Evolutionary conservation across 2,329 filamentous ascomycete species (phyloP).

Genomic region (Chaetomiaceae sp.): DNA sequence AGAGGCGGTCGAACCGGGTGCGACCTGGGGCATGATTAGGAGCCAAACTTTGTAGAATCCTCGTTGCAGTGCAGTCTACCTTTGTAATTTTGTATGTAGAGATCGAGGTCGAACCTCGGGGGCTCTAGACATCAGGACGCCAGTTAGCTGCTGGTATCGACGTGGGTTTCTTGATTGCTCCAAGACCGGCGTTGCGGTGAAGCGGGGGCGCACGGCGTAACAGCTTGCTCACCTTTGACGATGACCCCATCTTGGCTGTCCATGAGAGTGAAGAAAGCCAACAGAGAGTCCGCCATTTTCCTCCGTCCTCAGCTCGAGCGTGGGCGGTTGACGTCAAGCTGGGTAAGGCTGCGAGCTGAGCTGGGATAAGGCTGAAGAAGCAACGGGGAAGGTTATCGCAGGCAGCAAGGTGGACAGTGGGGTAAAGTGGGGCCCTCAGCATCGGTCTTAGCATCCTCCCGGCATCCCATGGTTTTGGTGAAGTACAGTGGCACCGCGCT

Average conservation of each 20-base stretch:
- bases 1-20: conserved; percentile 73
- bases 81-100: conserved; percentile 83
- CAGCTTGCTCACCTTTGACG: conserved; percentile 38
- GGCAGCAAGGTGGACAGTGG: conserved; percentile 9
- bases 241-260: conserved; percentile 40
- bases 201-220: background rate
- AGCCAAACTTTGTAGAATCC: background rate
- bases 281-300: conserved; percentile 36
- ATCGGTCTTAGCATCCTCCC: too few species aligned
- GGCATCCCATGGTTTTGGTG: too few species aligned
- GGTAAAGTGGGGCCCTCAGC: conserved; percentile 1
- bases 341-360: conserved; percentile 9
- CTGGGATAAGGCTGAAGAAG: conserved; percentile 9
- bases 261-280: conserved; percentile 42
- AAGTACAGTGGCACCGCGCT: too few species aligned
- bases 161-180: background rate
- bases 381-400: background rate
- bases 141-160: background rate
- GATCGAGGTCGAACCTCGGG: conserved; percentile 86
- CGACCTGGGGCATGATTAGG: conserved; percentile 49
- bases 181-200: background rate
- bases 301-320: background rate
- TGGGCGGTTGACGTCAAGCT: background rate
- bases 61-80: conserved; percentile 43
- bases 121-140: conserved; percentile 44